phyloP scores from a whole-genome alignment of 257 asterid species.

The Solanum corneliomulleri region DNA sequence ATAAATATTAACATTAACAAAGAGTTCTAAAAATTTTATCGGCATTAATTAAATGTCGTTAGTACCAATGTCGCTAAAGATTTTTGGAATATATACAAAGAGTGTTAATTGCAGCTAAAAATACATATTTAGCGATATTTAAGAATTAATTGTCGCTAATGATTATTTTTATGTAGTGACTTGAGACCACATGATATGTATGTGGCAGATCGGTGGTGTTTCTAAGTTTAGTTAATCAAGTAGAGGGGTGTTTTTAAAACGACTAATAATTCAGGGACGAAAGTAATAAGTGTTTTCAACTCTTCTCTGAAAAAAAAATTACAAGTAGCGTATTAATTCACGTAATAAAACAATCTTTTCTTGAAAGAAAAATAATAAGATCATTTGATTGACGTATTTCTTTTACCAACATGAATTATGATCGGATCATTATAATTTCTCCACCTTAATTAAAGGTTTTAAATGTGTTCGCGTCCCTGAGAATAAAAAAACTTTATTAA shows the following conservation, averaged over 20 bases:
- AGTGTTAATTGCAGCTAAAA: too few species aligned
- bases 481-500: background rate
- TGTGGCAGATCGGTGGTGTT: background rate
- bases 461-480: background rate
- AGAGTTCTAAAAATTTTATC: too few species aligned
- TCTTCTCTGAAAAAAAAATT: background rate
- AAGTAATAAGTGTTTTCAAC: background rate
- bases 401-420: background rate
- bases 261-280: background rate
- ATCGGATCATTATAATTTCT: background rate
- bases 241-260: too few species aligned
- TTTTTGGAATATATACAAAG: too few species aligned
- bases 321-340: background rate
- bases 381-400: background rate
- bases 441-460: background rate
- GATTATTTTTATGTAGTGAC: too few species aligned
- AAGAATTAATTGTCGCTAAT: too few species aligned
- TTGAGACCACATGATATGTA: background rate
- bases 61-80: too few species aligned
- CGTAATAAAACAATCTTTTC: background rate
- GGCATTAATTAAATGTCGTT: too few species aligned
- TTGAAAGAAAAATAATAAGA: background rate
- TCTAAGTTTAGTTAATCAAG: background rate
- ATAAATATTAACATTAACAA: too few species aligned
- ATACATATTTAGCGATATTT: too few species aligned